Conservation (phyloP, 352 stramenopile species). For the Phytopythium mirpurense region DNA sequence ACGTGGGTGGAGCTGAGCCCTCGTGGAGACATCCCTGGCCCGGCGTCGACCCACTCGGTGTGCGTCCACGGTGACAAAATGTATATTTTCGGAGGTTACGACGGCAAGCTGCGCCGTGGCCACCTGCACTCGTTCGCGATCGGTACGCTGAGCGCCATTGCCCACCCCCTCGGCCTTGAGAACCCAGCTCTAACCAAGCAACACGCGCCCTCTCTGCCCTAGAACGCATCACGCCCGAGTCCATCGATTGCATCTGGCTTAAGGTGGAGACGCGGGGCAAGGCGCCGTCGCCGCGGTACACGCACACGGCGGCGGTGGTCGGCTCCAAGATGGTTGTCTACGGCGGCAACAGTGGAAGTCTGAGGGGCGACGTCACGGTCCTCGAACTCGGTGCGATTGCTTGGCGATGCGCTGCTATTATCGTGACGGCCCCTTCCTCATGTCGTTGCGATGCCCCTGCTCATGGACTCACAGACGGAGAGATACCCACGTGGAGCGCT, state of each 20-base stretch:
- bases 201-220: no score
- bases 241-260: conserved; percentile 33
- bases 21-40: conserved; percentile 35
- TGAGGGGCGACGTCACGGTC: conserved; percentile 52
- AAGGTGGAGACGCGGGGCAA: conserved; percentile 33
- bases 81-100: conserved; percentile 62
- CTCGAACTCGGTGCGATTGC: conserved; percentile 32
- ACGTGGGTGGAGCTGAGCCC: conserved; percentile 46
- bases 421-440: neutral
- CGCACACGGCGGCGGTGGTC: conserved; percentile 39
- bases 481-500: conserved; percentile 41
- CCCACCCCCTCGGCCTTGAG: neutral
- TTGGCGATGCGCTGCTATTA: neutral
- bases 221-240: conserved; percentile 25
- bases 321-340: conserved; percentile 50
- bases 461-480: conserved; percentile 10
- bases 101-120: conserved; percentile 47
- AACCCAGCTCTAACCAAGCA: no score
- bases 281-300: conserved; percentile 39
- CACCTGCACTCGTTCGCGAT: conserved; percentile 43
- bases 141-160: conserved; percentile 11
- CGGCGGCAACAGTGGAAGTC: conserved; percentile 48
- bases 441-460: neutral
- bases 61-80: conserved; percentile 42
- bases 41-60: conserved; percentile 46